Evolutionary conservation across 352 stramenopile genomes (phyloP), one percentile per base, ranked within the genome.

Genomic region (Phytophthora meadii): DNA sequence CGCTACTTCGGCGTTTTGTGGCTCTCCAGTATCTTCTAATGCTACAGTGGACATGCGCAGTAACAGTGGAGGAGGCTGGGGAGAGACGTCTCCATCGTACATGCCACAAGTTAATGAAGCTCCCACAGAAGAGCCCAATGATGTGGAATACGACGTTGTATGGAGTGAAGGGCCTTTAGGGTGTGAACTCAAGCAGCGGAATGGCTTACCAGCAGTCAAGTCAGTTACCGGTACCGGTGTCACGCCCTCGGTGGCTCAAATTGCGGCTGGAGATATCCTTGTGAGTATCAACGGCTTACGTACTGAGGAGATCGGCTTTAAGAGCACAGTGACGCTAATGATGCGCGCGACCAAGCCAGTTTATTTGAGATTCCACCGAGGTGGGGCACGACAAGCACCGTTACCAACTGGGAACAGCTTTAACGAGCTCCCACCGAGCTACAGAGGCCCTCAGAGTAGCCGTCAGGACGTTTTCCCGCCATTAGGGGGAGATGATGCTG

Each of bases 241-340:
- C 47, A 89, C 80, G 40, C 65, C 71, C 1, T 92, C 83, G 0
- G 84, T 94, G 10, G 75, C 81, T 19, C 86, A 92, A 65, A 92
- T 94, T 40, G 54, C 70, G 3, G 73, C 73, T 0, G 82, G 81
- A 1, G 86, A 94, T 57, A 82, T 92, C 12, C 77, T 95, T 11
- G 61, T 90, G 10, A 72, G 71, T 45, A 90, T 95, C 42, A 95
- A 95, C 27, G 85, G 87, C 1, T 70, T 90, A 24, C 68, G 74
- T n/a, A 87, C 85, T 5, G 76, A 86, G n/a, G 71, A 83, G 22
- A 92, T 94, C 49, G 84, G 87, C 9, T 95, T 94, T 60, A 88
- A 88, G 46, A 87, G 78, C 45, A 87, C 87, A 4, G 81, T 95
- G 1, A 84, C 82, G 30, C 76, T 87, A 3, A 87, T 94, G 68